These are phyloP conservation scores for Chimonanthus praecox DNA, from an alignment of 164 flowering plant genomes.

Conservation along the genomic window DNA sequence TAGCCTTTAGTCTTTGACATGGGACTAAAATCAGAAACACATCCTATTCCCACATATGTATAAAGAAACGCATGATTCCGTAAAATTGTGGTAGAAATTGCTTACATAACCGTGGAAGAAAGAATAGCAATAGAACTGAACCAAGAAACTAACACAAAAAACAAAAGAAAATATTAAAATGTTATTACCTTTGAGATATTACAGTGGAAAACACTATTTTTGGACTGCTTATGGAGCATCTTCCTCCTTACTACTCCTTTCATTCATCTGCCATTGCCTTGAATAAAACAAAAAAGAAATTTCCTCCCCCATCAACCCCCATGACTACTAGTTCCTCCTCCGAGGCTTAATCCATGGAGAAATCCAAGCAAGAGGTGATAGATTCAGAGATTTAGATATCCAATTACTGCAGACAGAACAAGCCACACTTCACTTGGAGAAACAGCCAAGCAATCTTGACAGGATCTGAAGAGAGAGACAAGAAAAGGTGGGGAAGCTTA, in stretches of 20 bases:
- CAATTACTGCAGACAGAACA: conserved; percentile 7
- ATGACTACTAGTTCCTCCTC: conserved; percentile 1
- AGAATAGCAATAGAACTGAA: not conserved
- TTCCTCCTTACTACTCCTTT: conserved; percentile 14
- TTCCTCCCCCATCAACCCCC: conserved; percentile 14
- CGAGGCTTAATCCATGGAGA: conserved; percentile 25
- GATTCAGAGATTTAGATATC: conserved; percentile 19
- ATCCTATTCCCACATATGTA: too few relatives aligned
- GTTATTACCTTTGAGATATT: conserved; percentile 24
- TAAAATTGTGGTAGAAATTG: too few relatives aligned
- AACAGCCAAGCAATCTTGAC: conserved; percentile 48
- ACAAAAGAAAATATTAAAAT: not conserved
- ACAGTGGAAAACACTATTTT: conserved; percentile 6
- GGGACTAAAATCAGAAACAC: too few relatives aligned
- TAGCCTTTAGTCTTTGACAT: too few relatives aligned
- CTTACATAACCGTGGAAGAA: not conserved
- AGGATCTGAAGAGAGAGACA: conserved; percentile 42
- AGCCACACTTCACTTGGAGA: conserved; percentile 22
- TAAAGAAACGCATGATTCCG: not conserved
- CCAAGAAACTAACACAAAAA: not conserved
- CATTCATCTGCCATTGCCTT: conserved; percentile 22
- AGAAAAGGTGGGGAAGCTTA: conserved; percentile 27
- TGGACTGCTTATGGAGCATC: conserved; percentile 28
- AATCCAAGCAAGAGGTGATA: conserved; percentile 21
- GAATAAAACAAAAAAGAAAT: not conserved